These are phyloP conservation scores for Aethionema arabicum DNA, from an alignment of 345 rosid genomes.

Conservation along the genomic window DNA sequence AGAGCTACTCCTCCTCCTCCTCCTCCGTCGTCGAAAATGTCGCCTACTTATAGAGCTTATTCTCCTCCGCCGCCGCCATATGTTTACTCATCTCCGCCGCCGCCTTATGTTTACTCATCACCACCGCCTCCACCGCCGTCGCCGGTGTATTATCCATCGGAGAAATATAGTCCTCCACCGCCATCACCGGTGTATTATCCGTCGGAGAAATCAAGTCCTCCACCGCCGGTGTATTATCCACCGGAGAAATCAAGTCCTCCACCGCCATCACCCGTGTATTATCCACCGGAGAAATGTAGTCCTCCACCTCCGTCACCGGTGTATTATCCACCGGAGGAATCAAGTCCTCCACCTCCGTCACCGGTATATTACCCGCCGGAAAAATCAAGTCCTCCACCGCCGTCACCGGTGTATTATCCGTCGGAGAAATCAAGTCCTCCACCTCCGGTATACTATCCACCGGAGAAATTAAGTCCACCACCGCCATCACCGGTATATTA, in stretches of 20 bases:
- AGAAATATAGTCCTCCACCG: conserved; percentile 39
- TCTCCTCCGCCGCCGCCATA: conserved; percentile 37
- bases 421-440: conserved; percentile 10
- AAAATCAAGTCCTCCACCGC: conserved; percentile 8
- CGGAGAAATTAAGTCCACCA: conserved; percentile 15
- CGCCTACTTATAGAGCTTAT: conserved; percentile 37
- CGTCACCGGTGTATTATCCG: conserved; percentile 7
- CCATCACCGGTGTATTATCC: conserved; percentile 37
- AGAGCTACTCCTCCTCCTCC: conserved; percentile 30
- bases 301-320: conserved; percentile 32
- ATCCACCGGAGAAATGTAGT: conserved; percentile 26
- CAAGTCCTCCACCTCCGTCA: conserved; percentile 18
- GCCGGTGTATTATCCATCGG: conserved; percentile 35
- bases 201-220: conserved; percentile 28
- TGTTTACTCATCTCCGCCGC: conserved; percentile 32
- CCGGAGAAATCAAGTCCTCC: conserved; percentile 26
- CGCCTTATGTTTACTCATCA: conserved; percentile 33
- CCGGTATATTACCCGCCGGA: conserved; percentile 3
- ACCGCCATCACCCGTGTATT: conserved; percentile 31
- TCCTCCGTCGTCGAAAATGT: conserved; percentile 37
- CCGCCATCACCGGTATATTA: conserved; percentile 33
- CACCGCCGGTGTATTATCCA: conserved; percentile 27
- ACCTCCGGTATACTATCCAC: conserved; percentile 14
- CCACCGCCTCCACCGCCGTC: conserved; percentile 43
- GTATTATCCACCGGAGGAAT: conserved; percentile 3